Evolutionary conservation across 805 yeast species (phyloP), one percentile per base, ranked within the genome.

Genomic region (Candida parachauliodes): DNA sequence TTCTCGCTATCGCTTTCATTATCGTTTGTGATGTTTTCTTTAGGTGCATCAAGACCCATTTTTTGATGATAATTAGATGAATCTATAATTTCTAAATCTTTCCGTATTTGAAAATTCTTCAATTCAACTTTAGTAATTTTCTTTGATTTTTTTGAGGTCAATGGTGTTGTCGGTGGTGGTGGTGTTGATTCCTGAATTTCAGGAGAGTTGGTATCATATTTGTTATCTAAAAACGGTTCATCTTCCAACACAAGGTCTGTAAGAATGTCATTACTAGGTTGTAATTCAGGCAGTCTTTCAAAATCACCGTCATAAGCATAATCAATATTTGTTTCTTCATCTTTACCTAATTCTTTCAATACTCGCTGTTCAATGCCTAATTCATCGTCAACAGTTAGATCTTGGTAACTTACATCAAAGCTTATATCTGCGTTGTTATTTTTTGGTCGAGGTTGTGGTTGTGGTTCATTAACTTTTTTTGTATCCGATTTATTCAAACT

Each of bases 341-440:
- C 17, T 27, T 26, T 39, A 14, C 38, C 38, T n/a, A 56, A 38
- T 32, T 58, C 63, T 18, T 42, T 34, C 23, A 52, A 51, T 11
- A 51, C 54, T 16, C 62, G 64, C 12, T 46, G 39, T 32, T 63
- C 68, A 16, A 64, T 57, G 3, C 69, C 70, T 22, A 65, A 46
- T 3, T 63, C 43, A 37, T 65, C 72, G 31, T 65, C 70, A 40
- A 56, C 61, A 37, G 65, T 59, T 28, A 68, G 49, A 36, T 68
- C 70, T 39, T 64, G 70, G 28, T 57, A 54, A 21, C 65, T 56
- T 27, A 57, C 48, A 22, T 68, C 73, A 39, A 68, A 68, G 34
- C 71, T 64, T 40, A 65, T 34, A 39, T 66, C 71, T 0, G 45
- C 11, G 4, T 16, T 12, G 9, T 40, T 11, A 10, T 28, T 16